Evolutionary conservation across 306 rosid genomes (phyloP), one percentile per base, ranked within the genome.

Genomic region (Prinsepia uniflora): DNA sequence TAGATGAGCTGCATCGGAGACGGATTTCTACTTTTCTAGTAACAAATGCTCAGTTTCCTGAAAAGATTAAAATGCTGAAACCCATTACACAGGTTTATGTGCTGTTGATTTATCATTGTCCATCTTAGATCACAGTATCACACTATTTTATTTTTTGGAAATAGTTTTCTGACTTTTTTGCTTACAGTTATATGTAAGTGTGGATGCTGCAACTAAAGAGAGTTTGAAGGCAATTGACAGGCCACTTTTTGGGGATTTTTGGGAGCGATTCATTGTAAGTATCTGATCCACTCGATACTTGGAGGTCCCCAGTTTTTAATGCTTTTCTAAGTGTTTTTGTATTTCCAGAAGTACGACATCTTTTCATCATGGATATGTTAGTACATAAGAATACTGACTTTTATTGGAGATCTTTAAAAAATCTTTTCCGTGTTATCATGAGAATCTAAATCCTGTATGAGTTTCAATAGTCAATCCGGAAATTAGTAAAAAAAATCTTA

Each of bases 1-100:
- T 94, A 65, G 96, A 89, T 81, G 99, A 91, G 82, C 85, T 94
- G 76, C 97, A 94, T 67, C 83, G 36, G 42, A 82, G 97, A 72
- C 83, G 86, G 60, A 91, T 94, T 74, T 94, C 99, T 62, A 94
- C 99, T 65, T 94, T 94, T 80, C 84, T 94, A 42, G 97, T 94
- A 40, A 94, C 99, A 70, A 94, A 94, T 83, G 99, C 99, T 64
- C 99, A 91, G 77, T 94, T 94, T 84, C 99, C 99, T 0, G 99
- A 94, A 42, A 91, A 87, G 84, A 94, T 94, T 67, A 75, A 86
- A 82, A 66, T 10, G 13, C 66, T 94, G 75, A 87, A 74, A 81
- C 97, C 99, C 52, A 39, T 94, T 39, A 91, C 99, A 48, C 99
- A 94, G 96, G 99, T 94, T 70, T 72, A 58, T 52, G 9, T 55